phyloP scores from a whole-genome alignment of 768 basidiomycete species.

The Suillus lakei region DNA sequence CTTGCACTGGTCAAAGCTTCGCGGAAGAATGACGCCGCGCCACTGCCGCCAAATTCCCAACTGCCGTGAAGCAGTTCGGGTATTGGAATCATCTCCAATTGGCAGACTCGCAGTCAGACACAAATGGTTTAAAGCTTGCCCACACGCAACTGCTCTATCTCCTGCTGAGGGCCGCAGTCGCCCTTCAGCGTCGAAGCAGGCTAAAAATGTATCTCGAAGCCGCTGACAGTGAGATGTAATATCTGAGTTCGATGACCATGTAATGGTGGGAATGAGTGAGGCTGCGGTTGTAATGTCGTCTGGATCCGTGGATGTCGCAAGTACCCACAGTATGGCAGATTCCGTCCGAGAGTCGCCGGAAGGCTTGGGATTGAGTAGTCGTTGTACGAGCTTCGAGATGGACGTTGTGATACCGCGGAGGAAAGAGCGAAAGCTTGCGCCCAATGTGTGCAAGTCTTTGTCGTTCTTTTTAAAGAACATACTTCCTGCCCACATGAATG shows the following conservation, averaged over 20 bases:
- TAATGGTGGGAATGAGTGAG: constrained; percentile 4
- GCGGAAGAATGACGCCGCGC: constrained; percentile 5
- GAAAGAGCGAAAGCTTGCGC: neutral
- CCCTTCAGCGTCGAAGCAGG: constrained; percentile 8
- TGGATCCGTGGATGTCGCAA: constrained; percentile 12
- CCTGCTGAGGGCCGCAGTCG: neutral
- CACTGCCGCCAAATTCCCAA: neutral
- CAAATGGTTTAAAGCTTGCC: constrained; percentile 6
- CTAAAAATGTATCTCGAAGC: constrained; percentile 8
- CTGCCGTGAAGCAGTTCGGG: neutral
- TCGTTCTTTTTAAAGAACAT: neutral
- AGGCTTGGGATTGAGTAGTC: neutral
- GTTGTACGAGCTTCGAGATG: neutral
- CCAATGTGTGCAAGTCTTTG: neutral
- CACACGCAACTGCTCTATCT: constrained; percentile 7
- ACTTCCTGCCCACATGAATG: neutral
- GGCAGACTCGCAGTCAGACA: neutral
- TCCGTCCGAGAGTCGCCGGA: neutral
- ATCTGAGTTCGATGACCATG: constrained; percentile 6
- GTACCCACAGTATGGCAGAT: constrained; percentile 8
- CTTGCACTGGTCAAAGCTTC: neutral
- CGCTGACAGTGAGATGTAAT: neutral
- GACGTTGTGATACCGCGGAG: neutral
- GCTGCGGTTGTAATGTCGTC: constrained; percentile 7
- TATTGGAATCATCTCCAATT: neutral